Conservation (phyloP, 2,329 filamentous ascomycete species). For the Penicillium sp. region DNA sequence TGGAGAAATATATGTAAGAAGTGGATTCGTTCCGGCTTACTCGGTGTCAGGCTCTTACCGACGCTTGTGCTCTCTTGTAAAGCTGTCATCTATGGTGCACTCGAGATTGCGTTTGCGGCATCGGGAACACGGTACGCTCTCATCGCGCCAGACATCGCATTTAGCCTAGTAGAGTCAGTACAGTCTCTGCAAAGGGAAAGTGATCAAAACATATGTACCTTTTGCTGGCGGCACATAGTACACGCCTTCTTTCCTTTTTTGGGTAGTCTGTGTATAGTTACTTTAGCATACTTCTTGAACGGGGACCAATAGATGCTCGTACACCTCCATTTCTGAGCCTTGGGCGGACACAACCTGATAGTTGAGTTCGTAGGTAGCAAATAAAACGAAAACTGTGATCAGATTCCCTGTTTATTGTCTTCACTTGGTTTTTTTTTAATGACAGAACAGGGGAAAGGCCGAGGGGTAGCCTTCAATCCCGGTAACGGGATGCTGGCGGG, state of each 20-base stretch:
- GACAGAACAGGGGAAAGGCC: neutral
- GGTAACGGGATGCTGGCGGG: constrained; percentile 3
- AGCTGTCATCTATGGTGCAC: constrained; percentile 37
- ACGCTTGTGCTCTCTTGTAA: constrained; percentile 38
- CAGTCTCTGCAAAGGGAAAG: neutral
- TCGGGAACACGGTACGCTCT: constrained; percentile 30
- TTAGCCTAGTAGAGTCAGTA: constrained; percentile 22
- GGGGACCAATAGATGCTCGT: neutral
- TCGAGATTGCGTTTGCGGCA: constrained; percentile 31
- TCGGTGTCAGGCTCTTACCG: constrained; percentile 20
- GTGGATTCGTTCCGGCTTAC: neutral
- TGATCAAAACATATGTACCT: constrained; percentile 21
- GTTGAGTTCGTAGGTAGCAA: neutral
- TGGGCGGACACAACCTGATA: neutral
- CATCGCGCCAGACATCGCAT: constrained; percentile 35
- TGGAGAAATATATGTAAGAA: neutral
- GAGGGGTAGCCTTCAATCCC: neutral
- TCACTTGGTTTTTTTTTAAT: neutral
- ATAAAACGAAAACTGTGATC: neutral
- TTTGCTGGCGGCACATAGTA: constrained; percentile 40
- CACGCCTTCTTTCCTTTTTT: constrained; percentile 36
- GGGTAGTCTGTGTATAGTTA: constrained; percentile 10
- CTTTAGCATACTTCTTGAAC: constrained; percentile 9
- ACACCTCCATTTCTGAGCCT: constrained; percentile 9
- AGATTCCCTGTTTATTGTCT: neutral